Evolutionary conservation across 202 grass and related monocot species (phyloP).

Genomic region (Setaria viridis): DNA sequence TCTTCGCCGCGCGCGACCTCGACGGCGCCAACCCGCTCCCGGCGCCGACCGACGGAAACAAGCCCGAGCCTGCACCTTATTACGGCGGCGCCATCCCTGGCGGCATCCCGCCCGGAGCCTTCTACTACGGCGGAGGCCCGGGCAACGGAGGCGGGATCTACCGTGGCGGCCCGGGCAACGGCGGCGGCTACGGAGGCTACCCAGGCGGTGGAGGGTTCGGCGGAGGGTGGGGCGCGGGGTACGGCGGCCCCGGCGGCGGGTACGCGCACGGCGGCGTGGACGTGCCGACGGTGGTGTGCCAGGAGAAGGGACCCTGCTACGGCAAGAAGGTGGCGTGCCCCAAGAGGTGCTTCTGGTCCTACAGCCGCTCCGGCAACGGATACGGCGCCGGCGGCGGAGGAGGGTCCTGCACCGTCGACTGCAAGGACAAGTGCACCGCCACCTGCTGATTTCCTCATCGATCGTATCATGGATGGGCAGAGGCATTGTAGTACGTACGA

Average conservation of each 20-base stretch:
- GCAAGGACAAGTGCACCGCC: conserved; percentile 66
- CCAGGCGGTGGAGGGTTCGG: conserved; percentile 8
- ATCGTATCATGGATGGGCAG: background rate
- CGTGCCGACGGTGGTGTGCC: conserved; percentile 62
- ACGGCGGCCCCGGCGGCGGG: conserved; percentile 43
- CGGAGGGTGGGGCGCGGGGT: conserved; percentile 65
- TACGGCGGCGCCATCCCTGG: background rate
- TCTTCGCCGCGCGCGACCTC: conserved; percentile 35
- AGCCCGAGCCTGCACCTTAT: background rate
- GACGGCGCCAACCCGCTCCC: background rate
- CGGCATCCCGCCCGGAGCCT: background rate
- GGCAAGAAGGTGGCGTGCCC: conserved; percentile 73
- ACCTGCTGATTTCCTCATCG: conserved; percentile 43
- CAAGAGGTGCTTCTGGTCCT: conserved; percentile 64
- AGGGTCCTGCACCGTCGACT: conserved; percentile 70
- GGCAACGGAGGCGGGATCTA: conserved; percentile 10
- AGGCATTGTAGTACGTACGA: too few species aligned
- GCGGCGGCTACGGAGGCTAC: conserved; percentile 7
- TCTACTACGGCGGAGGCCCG: background rate
- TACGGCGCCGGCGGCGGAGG: conserved; percentile 66
- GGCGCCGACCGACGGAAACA: background rate
- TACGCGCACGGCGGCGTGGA: conserved; percentile 52
- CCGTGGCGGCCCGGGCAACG: conserved; percentile 20
- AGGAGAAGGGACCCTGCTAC: conserved; percentile 72
- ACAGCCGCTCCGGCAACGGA: conserved; percentile 59